Conservation (phyloP, 441 rosid species). For the Adansonia madagascariensis region DNA sequence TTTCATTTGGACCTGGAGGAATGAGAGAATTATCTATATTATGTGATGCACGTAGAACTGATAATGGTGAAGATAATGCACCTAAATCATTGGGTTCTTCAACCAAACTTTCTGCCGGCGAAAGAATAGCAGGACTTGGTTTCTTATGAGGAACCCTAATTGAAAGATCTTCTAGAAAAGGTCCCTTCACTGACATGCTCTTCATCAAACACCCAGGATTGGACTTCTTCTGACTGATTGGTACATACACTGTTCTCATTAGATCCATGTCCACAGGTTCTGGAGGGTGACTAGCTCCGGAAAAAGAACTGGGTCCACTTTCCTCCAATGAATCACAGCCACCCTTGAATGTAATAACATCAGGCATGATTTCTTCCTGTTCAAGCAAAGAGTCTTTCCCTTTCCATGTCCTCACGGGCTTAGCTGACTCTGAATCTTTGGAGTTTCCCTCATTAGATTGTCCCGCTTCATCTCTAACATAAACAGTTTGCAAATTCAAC, state of each 20-base stretch:
- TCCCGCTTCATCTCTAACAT: constrained; percentile 54
- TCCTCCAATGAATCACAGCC: constrained; percentile 68
- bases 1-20: constrained; percentile 70
- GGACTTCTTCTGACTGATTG: constrained; percentile 62
- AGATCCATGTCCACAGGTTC: constrained; percentile 87
- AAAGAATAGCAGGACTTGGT: constrained; percentile 52
- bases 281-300: constrained; percentile 90
- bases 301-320: constrained; percentile 69
- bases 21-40: constrained; percentile 62
- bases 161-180: constrained; percentile 77
- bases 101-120: constrained; percentile 66
- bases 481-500: constrained; percentile 43
- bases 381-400: constrained; percentile 59
- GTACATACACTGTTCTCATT: constrained; percentile 69
- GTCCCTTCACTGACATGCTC: constrained; percentile 70
- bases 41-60: constrained; percentile 59
- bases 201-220: constrained; percentile 70
- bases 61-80: constrained; percentile 53
- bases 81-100: constrained; percentile 64
- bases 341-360: constrained; percentile 49
- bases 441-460: constrained; percentile 41
- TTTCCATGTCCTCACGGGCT: constrained; percentile 58
- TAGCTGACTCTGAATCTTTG: constrained; percentile 46
- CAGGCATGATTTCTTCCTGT: constrained; percentile 53
- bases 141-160: constrained; percentile 65